Evolutionary conservation across 2,329 filamentous ascomycete genomes (phyloP), one percentile per base, ranked within the genome.

Genomic region (Ilyonectria mors-panacis): DNA sequence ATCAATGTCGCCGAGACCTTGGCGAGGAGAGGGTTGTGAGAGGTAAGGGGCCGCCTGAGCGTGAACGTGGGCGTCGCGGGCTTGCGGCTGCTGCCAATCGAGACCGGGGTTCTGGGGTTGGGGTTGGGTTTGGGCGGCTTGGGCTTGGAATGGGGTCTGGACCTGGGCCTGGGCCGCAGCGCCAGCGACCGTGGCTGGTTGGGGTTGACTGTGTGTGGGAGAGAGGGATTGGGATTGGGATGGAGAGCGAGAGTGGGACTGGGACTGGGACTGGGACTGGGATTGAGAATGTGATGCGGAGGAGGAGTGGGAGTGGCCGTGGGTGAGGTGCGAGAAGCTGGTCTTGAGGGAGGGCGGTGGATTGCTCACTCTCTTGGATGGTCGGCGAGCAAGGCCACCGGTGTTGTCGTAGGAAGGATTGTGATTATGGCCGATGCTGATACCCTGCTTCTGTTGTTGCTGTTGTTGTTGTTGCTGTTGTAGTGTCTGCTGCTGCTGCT

Each of bases 281-380:
- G 63, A 69, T 64, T 54, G 67, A 60, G 59, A 45, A 68, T n/a
- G 58, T 37, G 68, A 37, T 63, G 66, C 62, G 58, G 70, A 62
- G 58, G 56, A 56, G 62, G 71, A 73, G 63, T 66, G 61, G 59
- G 56, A 48, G 37, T 39, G 44, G 61, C 65, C 53, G 50, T 64
- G 58, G 42, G 47, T 47, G 54, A 47, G 67, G 65, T 75, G 66
- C 65, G 81, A 78, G 69, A 80, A 73, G 69, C 78, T 81, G 39
- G 84, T 85, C 75, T 83, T 82, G 70, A 85, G 72, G 73, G 79
- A 75, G 71, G 83, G 81, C 60, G 73, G 70, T 74, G 78, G 78
- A 68, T 85, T 83, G 84, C 86, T 87, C 77, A 86, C 80, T 75
- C 88, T 84, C 81, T 88, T 90, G 50, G 89, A 91, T 35, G 85